phyloP scores from a whole-genome alignment of 345 rosid species.

The Salix udensis region DNA sequence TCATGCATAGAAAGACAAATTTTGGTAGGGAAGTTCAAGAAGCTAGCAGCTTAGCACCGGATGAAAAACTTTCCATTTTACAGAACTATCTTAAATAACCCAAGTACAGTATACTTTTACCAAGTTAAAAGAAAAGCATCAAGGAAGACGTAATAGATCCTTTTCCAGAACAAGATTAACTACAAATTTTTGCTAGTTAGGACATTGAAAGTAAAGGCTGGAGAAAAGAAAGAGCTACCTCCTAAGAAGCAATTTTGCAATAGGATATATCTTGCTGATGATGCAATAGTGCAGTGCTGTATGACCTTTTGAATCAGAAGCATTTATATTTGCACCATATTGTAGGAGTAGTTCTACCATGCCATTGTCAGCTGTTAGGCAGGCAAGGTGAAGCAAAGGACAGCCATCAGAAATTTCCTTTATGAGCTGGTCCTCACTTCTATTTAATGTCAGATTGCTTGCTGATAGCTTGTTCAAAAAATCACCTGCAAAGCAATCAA shows the following conservation, averaged over 20 bases:
- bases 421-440: slow-evolving; percentile 30
- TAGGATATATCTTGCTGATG: slow-evolving; percentile 46
- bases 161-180: background rate
- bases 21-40: too few species aligned
- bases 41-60: too few species aligned
- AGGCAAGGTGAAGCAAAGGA: slow-evolving; percentile 76
- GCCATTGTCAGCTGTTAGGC: slow-evolving; percentile 65
- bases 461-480: slow-evolving; percentile 28
- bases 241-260: slow-evolving; percentile 55
- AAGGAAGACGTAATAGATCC: background rate
- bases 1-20: too few species aligned
- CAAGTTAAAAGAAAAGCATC: background rate
- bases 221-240: slow-evolving; percentile 40
- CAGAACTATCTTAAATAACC: background rate
- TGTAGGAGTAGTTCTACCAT: slow-evolving; percentile 76
- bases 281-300: slow-evolving; percentile 62
- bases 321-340: slow-evolving; percentile 66
- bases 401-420: slow-evolving; percentile 48
- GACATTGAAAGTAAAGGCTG: background rate
- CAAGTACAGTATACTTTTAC: background rate
- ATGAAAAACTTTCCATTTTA: background rate
- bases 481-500: slow-evolving; percentile 42
- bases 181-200: background rate
- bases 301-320: slow-evolving; percentile 50
- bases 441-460: slow-evolving; percentile 24